Percentiles rank a stretch among this genome's conserved stretches.
phyloP scores from a whole-genome alignment of 805 yeast species.

The Pichia phayaonensis region DNA sequence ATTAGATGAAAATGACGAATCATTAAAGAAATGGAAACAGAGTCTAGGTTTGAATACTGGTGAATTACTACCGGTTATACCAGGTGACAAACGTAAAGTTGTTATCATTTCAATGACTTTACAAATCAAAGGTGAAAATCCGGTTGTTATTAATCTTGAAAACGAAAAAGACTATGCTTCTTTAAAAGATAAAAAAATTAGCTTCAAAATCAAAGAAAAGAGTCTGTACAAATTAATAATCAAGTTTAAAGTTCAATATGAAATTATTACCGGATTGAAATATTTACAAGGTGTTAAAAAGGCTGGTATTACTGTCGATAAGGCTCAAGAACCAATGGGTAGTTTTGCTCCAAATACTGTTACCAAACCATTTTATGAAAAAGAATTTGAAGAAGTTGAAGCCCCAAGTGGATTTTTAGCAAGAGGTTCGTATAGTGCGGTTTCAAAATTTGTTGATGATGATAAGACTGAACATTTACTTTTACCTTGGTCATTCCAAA shows the following conservation, averaged over 20 bases:
- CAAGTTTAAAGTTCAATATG: conserved; percentile 76
- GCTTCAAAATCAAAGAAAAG: conserved; percentile 73
- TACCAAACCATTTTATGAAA: conserved; percentile 74
- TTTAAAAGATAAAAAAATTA: conserved; percentile 44
- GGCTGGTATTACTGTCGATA: conserved; percentile 82
- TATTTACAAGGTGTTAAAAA: conserved; percentile 81
- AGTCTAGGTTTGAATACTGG: conserved; percentile 69
- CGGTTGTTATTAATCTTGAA: conserved; percentile 64
- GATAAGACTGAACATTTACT: conserved; percentile 67
- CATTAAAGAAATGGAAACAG: conserved; percentile 85
- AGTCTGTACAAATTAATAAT: conserved; percentile 64
- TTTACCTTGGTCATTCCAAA: conserved; percentile 81
- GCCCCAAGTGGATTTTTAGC: conserved; percentile 90
- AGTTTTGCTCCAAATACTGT: conserved; percentile 84
- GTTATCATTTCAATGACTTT: conserved; percentile 74
- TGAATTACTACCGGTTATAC: conserved; percentile 50
- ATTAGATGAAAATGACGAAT: conserved; percentile 85
- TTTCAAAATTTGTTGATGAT: conserved; percentile 79
- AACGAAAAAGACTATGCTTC: conserved; percentile 47
- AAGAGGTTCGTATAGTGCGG: conserved; percentile 77
- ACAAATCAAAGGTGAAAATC: conserved; percentile 56
- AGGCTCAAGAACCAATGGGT: conserved; percentile 81
- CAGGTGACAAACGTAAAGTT: conserved; percentile 69
- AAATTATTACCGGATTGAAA: conserved; percentile 79
- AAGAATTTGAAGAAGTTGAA: conserved; percentile 62